phyloP scores from a whole-genome alignment of 805 yeast genomes.

The Kodamaea lidongshanica region DNA sequence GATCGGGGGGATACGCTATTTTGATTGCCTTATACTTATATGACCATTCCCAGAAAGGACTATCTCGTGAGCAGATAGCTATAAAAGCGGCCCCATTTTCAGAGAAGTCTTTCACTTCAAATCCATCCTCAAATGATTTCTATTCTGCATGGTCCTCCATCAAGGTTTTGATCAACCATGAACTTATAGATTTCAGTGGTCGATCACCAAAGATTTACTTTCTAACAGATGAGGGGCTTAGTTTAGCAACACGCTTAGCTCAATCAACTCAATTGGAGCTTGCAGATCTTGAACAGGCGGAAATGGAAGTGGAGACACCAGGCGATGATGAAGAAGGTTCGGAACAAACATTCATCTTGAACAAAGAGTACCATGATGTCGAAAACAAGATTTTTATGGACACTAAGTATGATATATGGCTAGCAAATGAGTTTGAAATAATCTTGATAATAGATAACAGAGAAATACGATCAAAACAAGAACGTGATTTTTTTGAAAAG shows the following conservation, averaged over 20 bases:
- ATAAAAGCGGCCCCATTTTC: slow-evolving; percentile 49
- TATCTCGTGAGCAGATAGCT: slow-evolving; percentile 56
- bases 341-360: neutral
- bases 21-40: slow-evolving; percentile 49
- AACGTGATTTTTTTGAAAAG: slow-evolving; percentile 63
- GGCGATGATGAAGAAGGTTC: slow-evolving; percentile 6
- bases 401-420: slow-evolving; percentile 52
- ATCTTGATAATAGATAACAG: slow-evolving; percentile 70
- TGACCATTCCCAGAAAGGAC: slow-evolving; percentile 48
- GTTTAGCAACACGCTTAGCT: slow-evolving; percentile 53
- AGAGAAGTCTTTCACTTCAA: slow-evolving; percentile 51
- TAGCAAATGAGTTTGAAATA: slow-evolving; percentile 50
- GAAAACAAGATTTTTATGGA: slow-evolving; percentile 16
- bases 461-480: slow-evolving; percentile 63
- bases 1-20: slow-evolving; percentile 85
- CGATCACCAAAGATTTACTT: slow-evolving; percentile 50
- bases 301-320: slow-evolving; percentile 21
- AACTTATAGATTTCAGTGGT: slow-evolving; percentile 50
- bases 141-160: slow-evolving; percentile 74
- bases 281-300: too few relatives aligned
- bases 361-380: slow-evolving; percentile 18
- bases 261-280: too few relatives aligned
- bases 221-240: slow-evolving; percentile 65
- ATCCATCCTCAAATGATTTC: slow-evolving; percentile 55
- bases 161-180: slow-evolving; percentile 56